Evolutionary conservation across 192 early-diverging fungal genomes (phyloP), one percentile per base, ranked within the genome.

Genomic region (Polychytrium aggregatum): DNA sequence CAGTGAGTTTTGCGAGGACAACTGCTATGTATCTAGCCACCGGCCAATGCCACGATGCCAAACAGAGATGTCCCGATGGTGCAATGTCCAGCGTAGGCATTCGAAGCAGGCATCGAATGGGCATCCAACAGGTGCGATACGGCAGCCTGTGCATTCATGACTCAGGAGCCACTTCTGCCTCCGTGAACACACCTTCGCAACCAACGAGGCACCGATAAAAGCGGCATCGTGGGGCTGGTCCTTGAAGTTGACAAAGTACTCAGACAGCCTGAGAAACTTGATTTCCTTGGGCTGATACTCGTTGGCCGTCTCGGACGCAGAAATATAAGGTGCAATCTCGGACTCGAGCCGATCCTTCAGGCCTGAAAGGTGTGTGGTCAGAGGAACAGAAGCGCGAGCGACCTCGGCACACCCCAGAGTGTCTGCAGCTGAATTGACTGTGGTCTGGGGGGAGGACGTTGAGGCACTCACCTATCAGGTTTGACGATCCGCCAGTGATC

Each of bases 201-300:
- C 79, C 63, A 98, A 89, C 25, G 74, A 76, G 14, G 78, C 88
- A 8, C 94, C 94, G 9, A 95, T 60, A 61, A 79, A 95, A 25
- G 78, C 69, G 1, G 83, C 65, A 59, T 82, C 80, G 28, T 83
- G 68, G 45, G 63, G 72, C 30, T 72, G 59, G 31, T 74, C 71
- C 65, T 86, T 85, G 49, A 84, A 81, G 6, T 69, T 73, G 9
- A 80, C 67, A 59, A 95, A 88, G 65, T 90, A 94, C 36, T 94
- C 94, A 0, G 92, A 90, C 24, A 94, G 58, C 46, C 74, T 71
- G 36, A 71, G 59, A 58, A 86, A 94, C 64, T 78, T 84, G 37
- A 86, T 60, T 49, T 89, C 83, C 37, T 84, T 87, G 11, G 79
- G 64, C 54, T 98, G 94, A 43, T 79, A 81, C 47, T 92, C 86